Conservation (phyloP, 1,284 basidiomycete species). For the Neonothopanus nambi region DNA sequence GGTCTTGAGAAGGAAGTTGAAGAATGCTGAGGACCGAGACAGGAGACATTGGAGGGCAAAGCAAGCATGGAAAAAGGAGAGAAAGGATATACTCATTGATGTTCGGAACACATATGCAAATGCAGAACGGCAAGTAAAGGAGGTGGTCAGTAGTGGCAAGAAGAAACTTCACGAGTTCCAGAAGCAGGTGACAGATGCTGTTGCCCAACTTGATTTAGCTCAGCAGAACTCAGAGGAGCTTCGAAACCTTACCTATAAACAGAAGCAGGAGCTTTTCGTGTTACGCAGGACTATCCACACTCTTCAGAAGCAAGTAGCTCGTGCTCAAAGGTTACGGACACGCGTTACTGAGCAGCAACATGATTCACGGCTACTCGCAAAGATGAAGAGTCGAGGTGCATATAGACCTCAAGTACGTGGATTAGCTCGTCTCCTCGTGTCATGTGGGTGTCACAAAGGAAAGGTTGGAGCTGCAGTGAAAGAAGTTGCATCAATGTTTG, state of each 20-base stretch:
- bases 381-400: slow-evolving; percentile 1
- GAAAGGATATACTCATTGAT: not conserved
- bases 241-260: not conserved
- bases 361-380: not conserved
- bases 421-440: not conserved
- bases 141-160: not conserved
- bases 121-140: not conserved
- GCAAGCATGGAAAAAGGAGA: not conserved
- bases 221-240: not conserved
- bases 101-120: not conserved
- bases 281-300: not conserved
- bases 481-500: not conserved
- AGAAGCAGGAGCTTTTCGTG: not conserved
- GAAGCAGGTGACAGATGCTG: not conserved
- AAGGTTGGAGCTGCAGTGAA: not conserved
- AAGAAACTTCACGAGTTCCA: not conserved
- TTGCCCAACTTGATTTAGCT: not conserved
- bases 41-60: not conserved
- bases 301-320: not conserved
- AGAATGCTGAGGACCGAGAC: not conserved
- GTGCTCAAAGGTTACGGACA: not conserved
- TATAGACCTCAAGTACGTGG: slow-evolving; percentile 1
- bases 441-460: not conserved
- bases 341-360: not conserved
- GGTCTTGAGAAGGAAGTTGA: not conserved